Evolutionary conservation across 148 eudicot genomes (phyloP), one percentile per base, ranked within the genome.

Genomic region (Amaranthus hypochondriacus): DNA sequence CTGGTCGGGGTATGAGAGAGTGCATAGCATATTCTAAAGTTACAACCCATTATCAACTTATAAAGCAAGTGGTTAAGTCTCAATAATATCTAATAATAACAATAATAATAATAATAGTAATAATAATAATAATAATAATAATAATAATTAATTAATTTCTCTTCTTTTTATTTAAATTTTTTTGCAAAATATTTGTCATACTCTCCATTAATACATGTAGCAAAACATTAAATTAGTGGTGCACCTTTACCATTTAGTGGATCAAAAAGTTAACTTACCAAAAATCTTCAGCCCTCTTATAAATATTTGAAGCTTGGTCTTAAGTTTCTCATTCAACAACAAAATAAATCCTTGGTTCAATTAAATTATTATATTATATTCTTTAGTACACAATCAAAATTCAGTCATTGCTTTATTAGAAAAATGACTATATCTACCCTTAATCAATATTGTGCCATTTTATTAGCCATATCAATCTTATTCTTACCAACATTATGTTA

Each of bases 401-500:
- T 28, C 2, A 54, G 28, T 39, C 73, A 9, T 43, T 18, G 55
- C 6, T 55, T 12, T 43, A 54, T 69, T 48, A 56, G 44, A 39
- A 69, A 69, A 54, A 55, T 69, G 49, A 28, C 58, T 9, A 2
- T 69, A 28, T 28, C 39, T 14, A 55, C 73, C 7, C 18, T 50
- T 54, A 69, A 66, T 53, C 52, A 48, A n/a, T 6, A 46, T 47
- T 58, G 11, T 71, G 74, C 50, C n/a, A 9, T 58, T 47, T 11
- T 71, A 5, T 7, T 86, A 5, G 11, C 68, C 28, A 68, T 76
- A 71, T 53, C 67, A 44, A 43, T 28, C 39, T 28, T 78, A 51
- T 44, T 81, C 54, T 64, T 77, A 68, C 86, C 84, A 18, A 68
- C 80, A 48, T 68, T 81, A 0, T 81, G 82, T 68, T 71, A 75